Percentiles rank a stretch among this genome's conserved stretches.
phyloP scores from a whole-genome alignment of 805 yeast genomes.

The Lachancea dasiensis region DNA sequence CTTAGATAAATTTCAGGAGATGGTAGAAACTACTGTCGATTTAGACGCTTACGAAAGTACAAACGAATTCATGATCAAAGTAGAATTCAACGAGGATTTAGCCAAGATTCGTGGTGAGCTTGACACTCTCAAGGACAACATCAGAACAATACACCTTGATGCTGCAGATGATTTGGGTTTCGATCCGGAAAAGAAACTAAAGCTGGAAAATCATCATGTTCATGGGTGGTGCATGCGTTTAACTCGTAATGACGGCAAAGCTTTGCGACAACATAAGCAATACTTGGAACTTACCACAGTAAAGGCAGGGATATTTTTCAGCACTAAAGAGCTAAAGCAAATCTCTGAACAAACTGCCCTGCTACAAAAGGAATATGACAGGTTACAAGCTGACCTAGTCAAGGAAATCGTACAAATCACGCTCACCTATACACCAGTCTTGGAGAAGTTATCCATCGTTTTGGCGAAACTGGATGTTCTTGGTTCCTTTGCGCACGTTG shows the following conservation, averaged over 20 bases:
- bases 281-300: constrained; percentile 83
- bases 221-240: constrained; percentile 95
- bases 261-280: constrained; percentile 51
- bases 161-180: constrained; percentile 71
- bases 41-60: constrained; percentile 73
- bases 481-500: constrained; percentile 75
- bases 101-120: constrained; percentile 53
- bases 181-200: constrained; percentile 83
- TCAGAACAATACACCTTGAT: constrained; percentile 53
- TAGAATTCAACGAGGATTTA: constrained; percentile 82
- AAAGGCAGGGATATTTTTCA: constrained; percentile 92
- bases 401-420: constrained; percentile 78
- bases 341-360: constrained; percentile 53
- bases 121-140: constrained; percentile 47
- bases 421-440: constrained; percentile 71
- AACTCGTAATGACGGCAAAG: constrained; percentile 82
- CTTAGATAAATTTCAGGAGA: constrained; percentile 64
- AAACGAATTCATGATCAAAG: constrained; percentile 71
- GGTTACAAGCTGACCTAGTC: constrained; percentile 71
- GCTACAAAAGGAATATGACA: constrained; percentile 60
- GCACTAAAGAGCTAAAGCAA: constrained; percentile 59
- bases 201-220: constrained; percentile 77
- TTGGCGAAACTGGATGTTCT: constrained; percentile 80
- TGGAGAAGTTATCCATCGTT: constrained; percentile 57
- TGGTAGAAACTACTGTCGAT: constrained; percentile 91